Evolutionary conservation across 331 rosid species (phyloP).

Genomic region (Spiraea crenata): DNA sequence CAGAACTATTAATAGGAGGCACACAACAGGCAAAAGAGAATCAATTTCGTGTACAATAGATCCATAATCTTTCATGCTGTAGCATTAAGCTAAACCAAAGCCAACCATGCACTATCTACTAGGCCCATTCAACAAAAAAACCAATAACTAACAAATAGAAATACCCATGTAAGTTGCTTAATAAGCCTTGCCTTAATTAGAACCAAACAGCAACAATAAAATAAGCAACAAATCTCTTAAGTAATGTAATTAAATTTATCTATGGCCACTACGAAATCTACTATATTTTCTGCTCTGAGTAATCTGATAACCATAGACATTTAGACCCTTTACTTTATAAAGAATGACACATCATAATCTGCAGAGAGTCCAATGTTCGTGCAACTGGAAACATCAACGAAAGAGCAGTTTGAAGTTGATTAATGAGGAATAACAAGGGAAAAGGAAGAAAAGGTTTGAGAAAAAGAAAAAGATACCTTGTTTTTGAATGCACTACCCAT

Average conservation of each 20-base stretch:
- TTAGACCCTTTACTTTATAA: background rate
- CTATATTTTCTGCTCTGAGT: background rate
- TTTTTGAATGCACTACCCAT: conserved; percentile 99
- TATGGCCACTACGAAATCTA: background rate
- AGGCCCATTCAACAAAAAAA: background rate
- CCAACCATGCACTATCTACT: background rate
- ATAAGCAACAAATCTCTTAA: background rate
- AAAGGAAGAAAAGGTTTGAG: background rate
- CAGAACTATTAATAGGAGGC: background rate
- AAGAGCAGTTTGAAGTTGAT: background rate
- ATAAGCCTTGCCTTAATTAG: background rate
- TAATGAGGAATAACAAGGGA: background rate
- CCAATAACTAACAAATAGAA: background rate
- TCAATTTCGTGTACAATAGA: background rate
- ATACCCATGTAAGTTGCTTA: background rate
- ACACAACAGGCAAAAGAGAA: background rate
- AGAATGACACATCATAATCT: background rate
- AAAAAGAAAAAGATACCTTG: conserved; percentile 54
- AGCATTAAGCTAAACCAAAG: background rate
- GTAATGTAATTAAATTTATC: background rate
- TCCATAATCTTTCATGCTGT: background rate
- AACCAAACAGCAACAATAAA: background rate
- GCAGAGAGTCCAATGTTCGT: background rate
- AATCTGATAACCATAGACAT: background rate
- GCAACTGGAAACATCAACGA: background rate